Percentiles rank a stretch among this genome's conserved stretches.
These are phyloP conservation scores for Annona cherimola DNA, from an alignment of 164 flowering plant genomes.

Conservation along the genomic window DNA sequence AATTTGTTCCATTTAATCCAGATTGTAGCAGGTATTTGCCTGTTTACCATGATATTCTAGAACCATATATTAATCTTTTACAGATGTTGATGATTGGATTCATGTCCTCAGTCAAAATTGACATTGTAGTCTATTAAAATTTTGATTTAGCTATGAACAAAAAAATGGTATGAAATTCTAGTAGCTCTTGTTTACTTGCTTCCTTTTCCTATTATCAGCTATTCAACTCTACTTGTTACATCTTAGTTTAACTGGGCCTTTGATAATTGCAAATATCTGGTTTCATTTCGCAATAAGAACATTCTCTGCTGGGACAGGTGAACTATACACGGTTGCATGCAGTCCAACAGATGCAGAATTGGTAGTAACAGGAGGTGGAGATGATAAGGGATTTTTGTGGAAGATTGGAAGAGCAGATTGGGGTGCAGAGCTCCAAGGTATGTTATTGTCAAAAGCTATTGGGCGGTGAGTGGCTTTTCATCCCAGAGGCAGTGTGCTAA, in stretches of 20 bases:
- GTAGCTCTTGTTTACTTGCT: neutral
- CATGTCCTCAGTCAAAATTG: no score
- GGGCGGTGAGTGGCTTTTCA: no score
- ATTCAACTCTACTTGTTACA: neutral
- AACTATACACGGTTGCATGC: slow-evolving; percentile 77
- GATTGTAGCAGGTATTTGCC: no score
- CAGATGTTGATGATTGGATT: no score
- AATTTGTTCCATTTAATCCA: no score
- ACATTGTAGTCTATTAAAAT: no score
- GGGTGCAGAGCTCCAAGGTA: slow-evolving; percentile 72
- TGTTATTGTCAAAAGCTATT: neutral
- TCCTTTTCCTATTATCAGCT: neutral
- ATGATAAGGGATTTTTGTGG: slow-evolving; percentile 92
- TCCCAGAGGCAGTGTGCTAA: no score
- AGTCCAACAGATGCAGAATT: slow-evolving; percentile 68
- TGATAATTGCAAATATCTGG: neutral
- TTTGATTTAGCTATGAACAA: no score
- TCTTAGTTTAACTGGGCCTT: neutral
- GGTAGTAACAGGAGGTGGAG: slow-evolving; percentile 95
- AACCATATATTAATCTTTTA: no score
- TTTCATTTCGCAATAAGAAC: neutral
- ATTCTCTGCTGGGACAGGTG: slow-evolving; percentile 39
- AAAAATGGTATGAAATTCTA: no score
- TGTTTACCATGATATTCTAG: no score
- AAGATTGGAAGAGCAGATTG: slow-evolving; percentile 72